Conservation (phyloP, 1,284 basidiomycete genomes). For the Trichosporon sp. region DNA sequence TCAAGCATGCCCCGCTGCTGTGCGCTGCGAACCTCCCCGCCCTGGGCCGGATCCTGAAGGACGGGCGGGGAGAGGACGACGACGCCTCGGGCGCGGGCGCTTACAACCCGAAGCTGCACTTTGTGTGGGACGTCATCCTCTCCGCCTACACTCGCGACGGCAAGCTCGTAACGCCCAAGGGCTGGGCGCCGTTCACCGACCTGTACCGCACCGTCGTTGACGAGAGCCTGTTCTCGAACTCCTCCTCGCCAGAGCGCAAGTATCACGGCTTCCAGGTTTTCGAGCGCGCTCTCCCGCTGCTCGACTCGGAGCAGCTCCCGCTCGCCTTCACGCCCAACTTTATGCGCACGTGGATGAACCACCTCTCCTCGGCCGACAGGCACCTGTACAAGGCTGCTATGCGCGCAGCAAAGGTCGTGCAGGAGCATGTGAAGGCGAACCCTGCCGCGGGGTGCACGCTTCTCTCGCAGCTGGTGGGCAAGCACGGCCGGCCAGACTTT, state of each 20-base stretch:
- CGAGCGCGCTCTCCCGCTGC: slow-evolving; percentile 67
- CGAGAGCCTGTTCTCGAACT: slow-evolving; percentile 79
- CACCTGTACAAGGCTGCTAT: slow-evolving; percentile 82
- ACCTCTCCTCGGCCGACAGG: slow-evolving; percentile 78
- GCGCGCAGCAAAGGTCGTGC: slow-evolving; percentile 70
- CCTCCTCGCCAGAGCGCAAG: slow-evolving; percentile 81
- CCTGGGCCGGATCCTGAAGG: slow-evolving; percentile 72
- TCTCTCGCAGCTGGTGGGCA: slow-evolving; percentile 78
- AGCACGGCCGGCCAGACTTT: slow-evolving; percentile 80
- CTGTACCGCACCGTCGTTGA: slow-evolving; percentile 88
- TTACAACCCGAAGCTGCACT: slow-evolving; percentile 89
- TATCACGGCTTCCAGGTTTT: slow-evolving; percentile 95
- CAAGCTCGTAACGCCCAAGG: slow-evolving; percentile 18
- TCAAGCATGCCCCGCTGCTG: slow-evolving; percentile 68
- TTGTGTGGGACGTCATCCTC: slow-evolving; percentile 81
- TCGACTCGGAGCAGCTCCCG: slow-evolving; percentile 55
- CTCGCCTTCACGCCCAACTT: slow-evolving; percentile 92
- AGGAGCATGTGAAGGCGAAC: slow-evolving; percentile 66
- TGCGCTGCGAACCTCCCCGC: slow-evolving; percentile 60
- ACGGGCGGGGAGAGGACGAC: slow-evolving; percentile 39
- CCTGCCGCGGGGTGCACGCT: slow-evolving; percentile 78
- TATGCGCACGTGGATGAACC: slow-evolving; percentile 95
- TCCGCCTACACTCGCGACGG: slow-evolving; percentile 62
- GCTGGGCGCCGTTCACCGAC: slow-evolving; percentile 71
- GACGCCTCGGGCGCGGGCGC: slow-evolving; percentile 51